Base-by-base conservation (phyloP, 2,329 filamentous ascomycete genomes). In the Hymenoscyphus salicellus region DNA sequence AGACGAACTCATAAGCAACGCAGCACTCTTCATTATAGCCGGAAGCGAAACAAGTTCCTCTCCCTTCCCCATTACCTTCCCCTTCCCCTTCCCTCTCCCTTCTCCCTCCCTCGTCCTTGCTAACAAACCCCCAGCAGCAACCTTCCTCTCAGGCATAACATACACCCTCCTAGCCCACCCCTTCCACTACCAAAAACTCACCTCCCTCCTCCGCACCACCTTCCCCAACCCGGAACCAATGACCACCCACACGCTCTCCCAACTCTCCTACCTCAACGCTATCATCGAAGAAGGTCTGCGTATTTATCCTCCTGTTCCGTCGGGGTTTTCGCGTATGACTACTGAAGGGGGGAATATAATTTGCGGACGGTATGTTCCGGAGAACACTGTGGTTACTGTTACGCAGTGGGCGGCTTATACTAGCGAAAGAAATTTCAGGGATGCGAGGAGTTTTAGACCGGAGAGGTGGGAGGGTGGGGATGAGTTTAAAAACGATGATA, bases 1-100 rank as follows among this genome's bases (percentile, higher is more conserved):
- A 5, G 14, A 46, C 1, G 67, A 69, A 55, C 57, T 69, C 32
- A n/a, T 61, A 10, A 58, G 16, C 33, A 67, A 60, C 36, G 63
- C 38, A 26, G 41, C 23, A 5, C 30, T 43, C 14, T 23, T 65
- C 38, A 61, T 65, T 16, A 32, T 72, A 16, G 73, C 72, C 3
- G 71, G 74, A 8, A 72, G 70, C 6, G 76, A 77, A 64, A 77
- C 76, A 7, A 64, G 67, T 28, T 62, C 78, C 33, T 30, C 17
- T 26, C 20, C 41, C n/a, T 10, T 3, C 23, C n/a, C n/a, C n/a
- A n/a, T n/a, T n/a, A n/a, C n/a, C n/a, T n/a, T 2, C 20, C 23
- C 41, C 28, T 11, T 16, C 20, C 11, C 46, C 11, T 6, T 30
- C 6, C 28, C 28, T 30, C 28, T 30, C 14, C 3, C 16, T 10